Base-by-base conservation (phyloP, 805 yeast species). In the Teunomyces panamensis region DNA sequence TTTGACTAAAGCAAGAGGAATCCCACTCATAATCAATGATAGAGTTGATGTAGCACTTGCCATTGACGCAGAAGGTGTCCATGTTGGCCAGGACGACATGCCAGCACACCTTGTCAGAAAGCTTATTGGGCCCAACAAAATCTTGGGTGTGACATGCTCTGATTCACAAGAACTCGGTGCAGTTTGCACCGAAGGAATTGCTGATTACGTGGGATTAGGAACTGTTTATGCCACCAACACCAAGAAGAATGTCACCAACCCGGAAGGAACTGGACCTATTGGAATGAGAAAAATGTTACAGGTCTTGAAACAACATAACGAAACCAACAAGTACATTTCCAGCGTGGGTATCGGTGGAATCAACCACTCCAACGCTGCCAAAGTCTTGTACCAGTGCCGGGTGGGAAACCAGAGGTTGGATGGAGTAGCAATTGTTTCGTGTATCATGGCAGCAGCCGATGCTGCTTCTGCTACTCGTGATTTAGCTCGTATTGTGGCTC, bases 51-150 rank as follows among this genome's bases (percentile, higher is more conserved):
- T 91, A 9, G 97, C 96, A 0, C 68, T 91, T 39, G 97, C 97
- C 0, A 75, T 89, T 47, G 94, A 79, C 55, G 96, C 96, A 2
- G 96, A 89, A 53, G 96, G 96, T 30, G 85, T 91, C 7, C 97
- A 90, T 68, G 88, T 90, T 16, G 97, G 97, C 0, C 97, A 90
- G 63, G 90, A 84, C 45, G 97, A 90, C 60, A 87, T 90, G 88
- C 77, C 78, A 9, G 81, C 81, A 1, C 57, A 57, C 1, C 56
- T 75, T 33, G 94, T 81, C 1, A 67, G 97, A 32, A 59, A 70
- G 56, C 58, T 89, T 29, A 64, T 89, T 9, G 96, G 97, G 0
- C 80, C 84, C 0, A 75, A 80, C 47, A 89, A 85, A 66, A 83
- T 90, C 49, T 62, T 90, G 41, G 97, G 97, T 0, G 83, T 91